A percentile compares a stretch with the other conserved stretches of the same genome.
phyloP scores from a whole-genome alignment of 2,329 filamentous ascomycete species.

The Tolypocladium tundrense region DNA sequence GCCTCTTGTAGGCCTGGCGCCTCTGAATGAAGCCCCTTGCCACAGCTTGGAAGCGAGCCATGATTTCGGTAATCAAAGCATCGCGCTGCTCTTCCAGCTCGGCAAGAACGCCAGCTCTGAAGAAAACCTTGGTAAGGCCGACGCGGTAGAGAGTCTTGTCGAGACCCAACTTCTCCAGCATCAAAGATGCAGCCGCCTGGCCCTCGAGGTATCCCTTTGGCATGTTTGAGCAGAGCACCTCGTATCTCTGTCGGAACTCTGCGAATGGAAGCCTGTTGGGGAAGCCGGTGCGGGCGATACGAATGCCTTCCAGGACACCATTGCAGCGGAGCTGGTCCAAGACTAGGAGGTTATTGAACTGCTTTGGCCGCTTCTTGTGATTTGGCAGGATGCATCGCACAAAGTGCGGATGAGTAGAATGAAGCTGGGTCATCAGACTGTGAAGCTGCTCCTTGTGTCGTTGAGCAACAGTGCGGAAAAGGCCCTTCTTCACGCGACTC shows the following conservation, averaged over 20 bases:
- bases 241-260: slow-evolving; percentile 92
- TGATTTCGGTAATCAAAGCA: slow-evolving; percentile 83
- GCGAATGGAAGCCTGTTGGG: slow-evolving; percentile 86
- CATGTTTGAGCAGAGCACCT: slow-evolving; percentile 82
- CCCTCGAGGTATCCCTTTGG: slow-evolving; percentile 87
- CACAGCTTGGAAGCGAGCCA: slow-evolving; percentile 85
- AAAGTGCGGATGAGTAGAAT: slow-evolving; percentile 96
- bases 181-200: slow-evolving; percentile 72
- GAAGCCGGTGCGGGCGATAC: slow-evolving; percentile 93
- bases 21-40: slow-evolving; percentile 84
- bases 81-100: slow-evolving; percentile 96
- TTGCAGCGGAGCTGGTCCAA: slow-evolving; percentile 97
- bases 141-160: slow-evolving; percentile 85
- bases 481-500: slow-evolving; percentile 88
- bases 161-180: slow-evolving; percentile 80
- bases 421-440: slow-evolving; percentile 86
- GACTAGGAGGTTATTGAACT: slow-evolving; percentile 84
- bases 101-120: slow-evolving; percentile 88
- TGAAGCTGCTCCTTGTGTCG: slow-evolving; percentile 97
- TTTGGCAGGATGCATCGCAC: slow-evolving; percentile 96
- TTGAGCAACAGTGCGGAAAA: slow-evolving; percentile 94
- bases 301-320: slow-evolving; percentile 96
- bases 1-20: slow-evolving; percentile 78
- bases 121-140: slow-evolving; percentile 95
- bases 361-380: slow-evolving; percentile 93